Conservation (phyloP, 2,329 filamentous ascomycete species). For the Aspergillus sp. region DNA sequence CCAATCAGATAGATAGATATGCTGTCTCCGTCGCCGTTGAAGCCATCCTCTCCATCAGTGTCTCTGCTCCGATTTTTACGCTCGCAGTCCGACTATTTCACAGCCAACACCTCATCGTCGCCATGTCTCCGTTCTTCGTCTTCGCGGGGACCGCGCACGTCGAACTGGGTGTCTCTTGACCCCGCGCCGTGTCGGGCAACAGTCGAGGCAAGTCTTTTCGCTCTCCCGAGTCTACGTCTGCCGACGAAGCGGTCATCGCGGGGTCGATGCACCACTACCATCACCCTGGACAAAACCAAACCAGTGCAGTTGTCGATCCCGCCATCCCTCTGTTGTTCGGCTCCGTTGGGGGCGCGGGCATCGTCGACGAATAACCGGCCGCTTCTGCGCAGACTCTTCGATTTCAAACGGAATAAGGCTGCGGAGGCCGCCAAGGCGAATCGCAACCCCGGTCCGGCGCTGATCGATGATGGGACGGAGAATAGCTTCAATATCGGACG, state of each 20-base stretch:
- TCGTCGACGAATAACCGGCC: slow-evolving; percentile 26
- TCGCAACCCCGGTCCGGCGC: slow-evolving; percentile 50
- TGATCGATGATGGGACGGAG: slow-evolving; percentile 53
- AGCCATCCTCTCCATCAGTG: slow-evolving; percentile 42
- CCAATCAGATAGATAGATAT: slow-evolving; percentile 21
- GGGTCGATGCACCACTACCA: slow-evolving; percentile 3
- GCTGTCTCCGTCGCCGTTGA: slow-evolving; percentile 28
- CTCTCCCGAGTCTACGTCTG: slow-evolving; percentile 9
- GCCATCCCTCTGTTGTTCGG: slow-evolving; percentile 5
- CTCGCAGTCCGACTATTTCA: slow-evolving; percentile 58
- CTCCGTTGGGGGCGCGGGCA: slow-evolving; percentile 11
- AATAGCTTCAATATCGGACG: slow-evolving; percentile 61
- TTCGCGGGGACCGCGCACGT: slow-evolving; percentile 10
- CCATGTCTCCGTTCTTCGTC: slow-evolving; percentile 11
- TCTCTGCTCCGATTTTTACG: slow-evolving; percentile 64
- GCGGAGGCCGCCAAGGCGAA: slow-evolving; percentile 30
- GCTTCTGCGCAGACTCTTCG: slow-evolving; percentile 30
- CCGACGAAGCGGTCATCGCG: slow-evolving; percentile 7
- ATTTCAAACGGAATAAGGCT: slow-evolving; percentile 25
- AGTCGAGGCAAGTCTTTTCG: slow-evolving; percentile 25
- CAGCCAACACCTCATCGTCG: slow-evolving; percentile 25
- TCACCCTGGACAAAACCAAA: slow-evolving; percentile 1
- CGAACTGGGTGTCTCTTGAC: slow-evolving; percentile 15
- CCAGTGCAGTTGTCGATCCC: slow-evolving; percentile 4
- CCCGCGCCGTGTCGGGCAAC: slow-evolving; percentile 14